Percentiles rank a stretch among this genome's conserved stretches.
Conservation (phyloP, 805 yeast species). For the Millerago galiae region DNA sequence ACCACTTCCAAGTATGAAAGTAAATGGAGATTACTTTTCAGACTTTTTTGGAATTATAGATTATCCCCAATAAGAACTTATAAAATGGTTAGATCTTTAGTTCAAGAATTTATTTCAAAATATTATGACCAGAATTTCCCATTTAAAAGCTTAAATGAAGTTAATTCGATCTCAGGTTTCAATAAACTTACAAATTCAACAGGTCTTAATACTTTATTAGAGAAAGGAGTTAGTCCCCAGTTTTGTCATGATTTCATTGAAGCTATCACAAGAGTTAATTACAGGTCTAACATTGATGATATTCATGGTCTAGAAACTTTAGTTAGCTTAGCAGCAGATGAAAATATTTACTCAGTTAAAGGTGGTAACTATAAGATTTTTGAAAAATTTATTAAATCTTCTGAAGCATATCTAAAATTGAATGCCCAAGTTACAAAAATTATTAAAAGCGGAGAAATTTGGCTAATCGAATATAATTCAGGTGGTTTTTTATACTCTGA, state of each 20-base stretch:
- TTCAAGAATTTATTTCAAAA: conserved; percentile 26
- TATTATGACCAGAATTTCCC: conserved; percentile 32
- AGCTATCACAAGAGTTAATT: conserved; percentile 38
- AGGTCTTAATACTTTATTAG: conserved; percentile 23
- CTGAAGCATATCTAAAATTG: conserved; percentile 28
- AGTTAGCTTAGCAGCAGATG: conserved; percentile 34
- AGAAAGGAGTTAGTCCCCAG: conserved; percentile 19
- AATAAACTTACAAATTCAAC: conserved; percentile 16
- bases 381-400: conserved; percentile 29
- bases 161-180: conserved; percentile 21
- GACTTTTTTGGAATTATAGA: conserved; percentile 28
- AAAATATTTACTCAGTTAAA: conserved; percentile 25
- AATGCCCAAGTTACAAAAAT: conserved; percentile 26
- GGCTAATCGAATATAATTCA: conserved; percentile 10
- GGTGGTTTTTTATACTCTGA: conserved; percentile 7
- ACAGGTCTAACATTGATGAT: conserved; percentile 33
- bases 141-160: conserved; percentile 19
- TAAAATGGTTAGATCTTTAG: conserved; percentile 13
- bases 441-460: conserved; percentile 1
- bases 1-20: conserved; percentile 3
- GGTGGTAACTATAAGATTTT: conserved; percentile 44
- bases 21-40: conserved; percentile 7
- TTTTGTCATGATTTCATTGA: conserved; percentile 30
- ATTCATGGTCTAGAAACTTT: conserved; percentile 38
- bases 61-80: conserved; percentile 21